Conservation (phyloP, 495 filamentous ascomycete species). For the Podospora appendiculata region DNA sequence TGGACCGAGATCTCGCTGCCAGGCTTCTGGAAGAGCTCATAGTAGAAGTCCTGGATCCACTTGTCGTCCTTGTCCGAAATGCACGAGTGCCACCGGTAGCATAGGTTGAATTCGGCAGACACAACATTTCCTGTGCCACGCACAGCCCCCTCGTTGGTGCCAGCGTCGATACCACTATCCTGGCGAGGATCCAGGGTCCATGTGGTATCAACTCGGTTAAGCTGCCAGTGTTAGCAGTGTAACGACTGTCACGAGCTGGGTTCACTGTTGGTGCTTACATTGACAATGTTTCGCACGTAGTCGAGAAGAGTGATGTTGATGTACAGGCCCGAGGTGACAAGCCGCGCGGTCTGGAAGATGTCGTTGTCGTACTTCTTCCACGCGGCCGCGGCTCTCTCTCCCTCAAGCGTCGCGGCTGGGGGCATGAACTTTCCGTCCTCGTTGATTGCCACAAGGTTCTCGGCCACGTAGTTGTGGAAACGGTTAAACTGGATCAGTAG, state of each 20-base stretch:
- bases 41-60: slow-evolving; percentile 64
- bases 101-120: slow-evolving; percentile 61
- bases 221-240: slow-evolving; percentile 5
- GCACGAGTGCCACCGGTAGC: slow-evolving; percentile 77
- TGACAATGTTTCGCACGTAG: slow-evolving; percentile 79
- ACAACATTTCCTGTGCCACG: slow-evolving; percentile 66
- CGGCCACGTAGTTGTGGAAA: slow-evolving; percentile 76
- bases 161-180: slow-evolving; percentile 45
- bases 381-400: slow-evolving; percentile 46
- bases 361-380: slow-evolving; percentile 74
- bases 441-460: slow-evolving; percentile 61
- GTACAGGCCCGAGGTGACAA: slow-evolving; percentile 75
- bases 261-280: slow-evolving; percentile 22
- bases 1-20: slow-evolving; percentile 39
- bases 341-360: slow-evolving; percentile 72
- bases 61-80: slow-evolving; percentile 64
- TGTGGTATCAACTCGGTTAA: slow-evolving; percentile 66
- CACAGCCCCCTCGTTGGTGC: slow-evolving; percentile 45
- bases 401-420: slow-evolving; percentile 38
- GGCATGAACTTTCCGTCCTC: slow-evolving; percentile 63
- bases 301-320: slow-evolving; percentile 79
- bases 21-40: slow-evolving; percentile 56
- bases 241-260: not conserved
- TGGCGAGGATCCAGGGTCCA: slow-evolving; percentile 75
- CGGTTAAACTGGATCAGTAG: slow-evolving; percentile 68